A percentile compares a stretch with the other conserved stretches of the same genome.
These are phyloP conservation scores for Lentinula raphanica DNA, from an alignment of 768 basidiomycete genomes.

Conservation along the genomic window DNA sequence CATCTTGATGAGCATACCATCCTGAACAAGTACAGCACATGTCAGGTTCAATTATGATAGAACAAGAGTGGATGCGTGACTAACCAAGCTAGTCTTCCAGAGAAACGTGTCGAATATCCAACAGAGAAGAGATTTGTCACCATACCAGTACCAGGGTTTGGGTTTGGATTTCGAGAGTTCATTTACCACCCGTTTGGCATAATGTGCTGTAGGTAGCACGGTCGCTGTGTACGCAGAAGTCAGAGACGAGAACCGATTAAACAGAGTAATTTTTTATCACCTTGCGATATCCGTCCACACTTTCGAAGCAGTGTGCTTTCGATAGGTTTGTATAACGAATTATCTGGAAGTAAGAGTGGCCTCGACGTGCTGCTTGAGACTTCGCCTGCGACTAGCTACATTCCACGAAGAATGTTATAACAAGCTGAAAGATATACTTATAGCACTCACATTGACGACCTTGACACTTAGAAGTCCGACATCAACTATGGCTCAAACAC, in stretches of 20 bases:
- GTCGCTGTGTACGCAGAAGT: not conserved
- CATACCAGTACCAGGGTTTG: constrained; percentile 14
- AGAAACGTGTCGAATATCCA: constrained; percentile 17
- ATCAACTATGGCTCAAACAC: not conserved
- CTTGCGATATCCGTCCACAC: constrained; percentile 6
- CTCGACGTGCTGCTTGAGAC: constrained; percentile 11
- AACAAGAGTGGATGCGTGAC: not conserved
- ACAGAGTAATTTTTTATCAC: not conserved
- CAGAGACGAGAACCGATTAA: not conserved
- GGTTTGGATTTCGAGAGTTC: constrained; percentile 10
- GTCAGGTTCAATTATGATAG: too few relatives aligned
- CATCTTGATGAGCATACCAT: not conserved
- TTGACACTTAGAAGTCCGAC: constrained; percentile 2
- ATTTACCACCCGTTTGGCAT: constrained; percentile 11
- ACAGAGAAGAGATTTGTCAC: constrained; percentile 6
- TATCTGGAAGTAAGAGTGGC: not conserved
- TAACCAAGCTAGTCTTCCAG: constrained; percentile 9
- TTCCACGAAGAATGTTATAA: not conserved
- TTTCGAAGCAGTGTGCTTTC: constrained; percentile 12
- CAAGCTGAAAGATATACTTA: not conserved
- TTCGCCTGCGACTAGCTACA: constrained; percentile 10
- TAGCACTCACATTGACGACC: constrained; percentile 8
- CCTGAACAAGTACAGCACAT: not conserved
- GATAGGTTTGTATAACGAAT: constrained; percentile 13
- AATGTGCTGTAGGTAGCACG: constrained; percentile 8